phyloP scores from a whole-genome alignment of 2,329 filamentous ascomycete species.

The Fusarium avenaceum region DNA sequence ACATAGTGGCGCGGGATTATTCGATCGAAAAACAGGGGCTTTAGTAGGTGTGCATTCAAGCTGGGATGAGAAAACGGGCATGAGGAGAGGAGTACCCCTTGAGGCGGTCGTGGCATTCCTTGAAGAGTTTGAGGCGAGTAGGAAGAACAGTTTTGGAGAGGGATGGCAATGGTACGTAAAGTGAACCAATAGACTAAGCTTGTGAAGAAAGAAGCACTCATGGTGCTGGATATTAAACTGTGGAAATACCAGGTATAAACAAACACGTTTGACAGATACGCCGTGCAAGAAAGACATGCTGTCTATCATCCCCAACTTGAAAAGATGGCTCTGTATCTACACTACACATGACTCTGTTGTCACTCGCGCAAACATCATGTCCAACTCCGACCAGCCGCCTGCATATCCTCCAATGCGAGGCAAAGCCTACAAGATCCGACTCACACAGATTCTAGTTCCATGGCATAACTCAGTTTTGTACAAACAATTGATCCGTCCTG shows the following conservation, averaged over 20 bases:
- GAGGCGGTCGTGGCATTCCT: slow-evolving; percentile 61
- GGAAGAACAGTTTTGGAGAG: slow-evolving; percentile 6
- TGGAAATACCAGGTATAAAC: not conserved
- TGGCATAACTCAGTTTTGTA: slow-evolving; percentile 20
- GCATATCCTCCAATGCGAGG: slow-evolving; percentile 17
- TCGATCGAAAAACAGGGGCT: slow-evolving; percentile 55
- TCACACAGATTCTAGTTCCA: slow-evolving; percentile 11
- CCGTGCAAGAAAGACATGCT: slow-evolving; percentile 8
- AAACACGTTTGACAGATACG: not conserved
- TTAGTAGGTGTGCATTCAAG: slow-evolving; percentile 66
- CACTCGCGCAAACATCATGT: slow-evolving; percentile 28
- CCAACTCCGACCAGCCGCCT: slow-evolving; percentile 22
- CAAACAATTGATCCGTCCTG: slow-evolving; percentile 10
- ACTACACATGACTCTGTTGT: slow-evolving; percentile 29
- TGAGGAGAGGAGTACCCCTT: slow-evolving; percentile 63
- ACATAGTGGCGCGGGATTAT: slow-evolving; percentile 64
- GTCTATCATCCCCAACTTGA: slow-evolving; percentile 22
- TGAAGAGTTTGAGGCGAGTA: slow-evolving; percentile 38
- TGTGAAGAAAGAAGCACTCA: not conserved
- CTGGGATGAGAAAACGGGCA: slow-evolving; percentile 66
- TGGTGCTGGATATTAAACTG: not conserved
- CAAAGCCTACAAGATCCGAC: slow-evolving; percentile 22
- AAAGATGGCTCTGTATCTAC: slow-evolving; percentile 30
- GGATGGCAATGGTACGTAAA: slow-evolving; percentile 36
- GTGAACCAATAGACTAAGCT: not conserved